Evolutionary conservation across 345 rosid genomes (phyloP), one percentile per base, ranked within the genome.

Genomic region (Aquilaria sinensis): DNA sequence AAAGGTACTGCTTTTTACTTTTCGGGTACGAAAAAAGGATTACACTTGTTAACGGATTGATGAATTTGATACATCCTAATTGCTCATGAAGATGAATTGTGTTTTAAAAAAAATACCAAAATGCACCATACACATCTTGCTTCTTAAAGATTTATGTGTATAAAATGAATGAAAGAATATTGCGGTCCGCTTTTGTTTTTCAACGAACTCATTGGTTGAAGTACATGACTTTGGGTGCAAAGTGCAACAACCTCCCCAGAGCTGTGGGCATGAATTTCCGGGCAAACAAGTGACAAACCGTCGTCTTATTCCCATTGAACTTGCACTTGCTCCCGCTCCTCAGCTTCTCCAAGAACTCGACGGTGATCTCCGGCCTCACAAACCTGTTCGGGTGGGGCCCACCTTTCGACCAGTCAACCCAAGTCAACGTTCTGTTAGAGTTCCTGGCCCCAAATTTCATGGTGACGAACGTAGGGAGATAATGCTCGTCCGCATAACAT

Each of bases 401-500:
- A 0, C 97, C 94, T 57, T 51, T 53, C 0, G 89, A 72, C 98
- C 97, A 92, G 45, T 92, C 93, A 0, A 85, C 97, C 91, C 89
- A 85, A 12, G 97, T 87, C 64, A 92, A 61, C 9, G 77, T 87
- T 74, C 91, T 71, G 56, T 92, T 92, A 5, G 96, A 73, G 59
- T 78, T 92, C 66, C 56, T 72, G 2, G 50, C 49, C 15, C 60
- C 67, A 16, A 72, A 59, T 33, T 75, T 74, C 50, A 72, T 77
- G 43, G 57, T 66, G 30, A 85, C 81, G 10, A 87, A 74, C 7
- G 98, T 92, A 0, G 98, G 93, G 31, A 92, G 41, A 61, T 87
- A 92, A 60, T 92, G 97, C 50, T 92, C 97, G 31, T 92, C 98
- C 0, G 89, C 71, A 47, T 89, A 87, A 58, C 98, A 92, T 0